Conservation (phyloP, 805 yeast species). For the Ogataea populi-albae region DNA sequence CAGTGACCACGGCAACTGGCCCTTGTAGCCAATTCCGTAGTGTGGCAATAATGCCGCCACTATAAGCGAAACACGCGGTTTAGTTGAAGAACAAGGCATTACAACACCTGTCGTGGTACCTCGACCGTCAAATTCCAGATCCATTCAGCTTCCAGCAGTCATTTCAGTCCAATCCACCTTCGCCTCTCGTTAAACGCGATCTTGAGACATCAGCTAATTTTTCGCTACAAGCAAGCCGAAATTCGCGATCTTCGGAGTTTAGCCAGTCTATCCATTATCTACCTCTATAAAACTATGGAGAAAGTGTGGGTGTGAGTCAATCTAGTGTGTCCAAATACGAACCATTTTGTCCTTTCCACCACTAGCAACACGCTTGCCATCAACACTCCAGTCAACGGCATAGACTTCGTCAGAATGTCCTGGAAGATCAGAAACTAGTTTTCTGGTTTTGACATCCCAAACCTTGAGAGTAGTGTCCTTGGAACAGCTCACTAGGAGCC, state of each 20-base stretch:
- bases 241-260: too few relatives aligned
- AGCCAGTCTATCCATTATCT: too few relatives aligned
- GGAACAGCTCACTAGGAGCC: constrained; percentile 88
- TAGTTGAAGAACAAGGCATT: constrained; percentile 6
- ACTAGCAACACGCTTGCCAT: constrained; percentile 90
- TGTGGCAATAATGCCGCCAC: constrained; percentile 85
- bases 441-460: constrained; percentile 89
- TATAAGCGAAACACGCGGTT: constrained; percentile 53
- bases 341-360: constrained; percentile 97
- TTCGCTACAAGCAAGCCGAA: too few relatives aligned
- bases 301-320: too few relatives aligned
- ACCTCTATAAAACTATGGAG: too few relatives aligned
- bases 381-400: constrained; percentile 97
- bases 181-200: too few relatives aligned
- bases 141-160: too few relatives aligned
- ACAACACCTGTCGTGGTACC: too few relatives aligned
- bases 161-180: too few relatives aligned
- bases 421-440: constrained; percentile 84
- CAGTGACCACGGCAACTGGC: constrained; percentile 84
- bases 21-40: constrained; percentile 81
- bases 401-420: constrained; percentile 96
- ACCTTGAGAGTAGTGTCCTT: constrained; percentile 95
- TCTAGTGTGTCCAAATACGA: constrained; percentile 83
- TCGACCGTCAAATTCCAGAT: too few relatives aligned
- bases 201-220: too few relatives aligned